Evolutionary conservation across 1,284 basidiomycete genomes (phyloP), one percentile per base, ranked within the genome.

Genomic region (Leccinum fuscescens): DNA sequence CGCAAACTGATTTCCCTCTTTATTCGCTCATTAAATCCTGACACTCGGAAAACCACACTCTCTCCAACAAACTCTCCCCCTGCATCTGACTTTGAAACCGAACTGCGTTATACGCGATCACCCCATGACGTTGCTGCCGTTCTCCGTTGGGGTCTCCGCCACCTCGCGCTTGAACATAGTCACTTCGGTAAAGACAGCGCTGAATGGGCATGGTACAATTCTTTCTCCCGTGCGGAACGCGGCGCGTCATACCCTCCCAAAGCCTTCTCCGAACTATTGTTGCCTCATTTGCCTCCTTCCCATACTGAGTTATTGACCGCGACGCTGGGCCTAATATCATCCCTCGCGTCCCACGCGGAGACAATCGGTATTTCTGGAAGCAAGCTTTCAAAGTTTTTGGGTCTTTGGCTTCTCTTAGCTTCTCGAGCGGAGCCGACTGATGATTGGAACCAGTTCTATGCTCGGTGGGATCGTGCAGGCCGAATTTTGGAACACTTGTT

Each of bases 111-210:
- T 61, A 82, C 85, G 4, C 82, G 84, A 33, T 86, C 85, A 39
- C 83, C 86, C 2, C 86, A 92, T 59, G 90, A 92, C 67, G 79
- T 90, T 52, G 88, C 90, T 20, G 84, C 88, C 24, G 86, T 91
- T n/a, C 77, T 92, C 33, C 85, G 90, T 35, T 92, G 90, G 90
- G 88, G 81, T 48, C 72, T 92, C 35, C 85, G 89, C 37, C 90
- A 92, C 69, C 76, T 91, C 39, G 77, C 82, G 27, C 76, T 91
- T 5, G 82, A 86, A 39, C 62, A 68, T 22, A 80, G 77, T 6
- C 70, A 76, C 17, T 89, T 90, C 62, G 88, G 86, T 22, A 72
- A 70, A 52, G 69, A 66, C 42, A 17, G 7, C 9, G 9, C 77
- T 22, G 79, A 83, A 57, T 82, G 82, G 69, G 74, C 75, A 5